Conservation (phyloP, 345 rosid genomes). For the Angophora floribunda region DNA sequence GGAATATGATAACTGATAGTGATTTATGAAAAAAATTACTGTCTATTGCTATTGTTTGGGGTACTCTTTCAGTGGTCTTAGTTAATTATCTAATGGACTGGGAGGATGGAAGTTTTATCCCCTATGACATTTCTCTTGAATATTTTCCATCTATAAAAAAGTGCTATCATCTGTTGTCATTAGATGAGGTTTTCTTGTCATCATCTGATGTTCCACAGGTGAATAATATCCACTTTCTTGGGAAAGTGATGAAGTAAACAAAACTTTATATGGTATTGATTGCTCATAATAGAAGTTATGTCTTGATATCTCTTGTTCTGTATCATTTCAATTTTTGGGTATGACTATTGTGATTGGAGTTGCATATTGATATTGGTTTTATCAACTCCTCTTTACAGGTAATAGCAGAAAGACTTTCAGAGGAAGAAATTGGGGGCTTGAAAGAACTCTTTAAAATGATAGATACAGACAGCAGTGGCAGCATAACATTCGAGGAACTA, state of each 20-base stretch:
- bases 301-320: not conserved
- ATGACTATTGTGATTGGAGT: not conserved
- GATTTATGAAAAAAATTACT: not conserved
- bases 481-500: conserved; percentile 87
- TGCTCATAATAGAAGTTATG: not conserved
- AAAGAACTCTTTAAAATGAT: conserved; percentile 93
- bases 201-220: not conserved
- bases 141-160: not conserved
- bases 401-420: conserved; percentile 94
- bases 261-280: not conserved
- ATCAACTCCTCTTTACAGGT: conserved; percentile 35
- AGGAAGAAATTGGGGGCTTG: conserved; percentile 96
- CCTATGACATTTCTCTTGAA: not conserved
- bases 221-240: not conserved
- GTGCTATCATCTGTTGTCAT: not conserved
- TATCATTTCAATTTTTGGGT: not conserved
- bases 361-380: not conserved
- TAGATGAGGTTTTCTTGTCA: not conserved
- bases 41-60: not conserved
- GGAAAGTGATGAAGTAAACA: not conserved
- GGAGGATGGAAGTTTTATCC: not conserved
- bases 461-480: conserved; percentile 88
- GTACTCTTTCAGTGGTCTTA: not conserved
- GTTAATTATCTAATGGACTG: not conserved
- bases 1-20: not conserved